Percentiles rank a stretch among this genome's conserved stretches.
Conservation (phyloP, 2,329 filamentous ascomycete genomes). For the Aspergillus flavus region DNA sequence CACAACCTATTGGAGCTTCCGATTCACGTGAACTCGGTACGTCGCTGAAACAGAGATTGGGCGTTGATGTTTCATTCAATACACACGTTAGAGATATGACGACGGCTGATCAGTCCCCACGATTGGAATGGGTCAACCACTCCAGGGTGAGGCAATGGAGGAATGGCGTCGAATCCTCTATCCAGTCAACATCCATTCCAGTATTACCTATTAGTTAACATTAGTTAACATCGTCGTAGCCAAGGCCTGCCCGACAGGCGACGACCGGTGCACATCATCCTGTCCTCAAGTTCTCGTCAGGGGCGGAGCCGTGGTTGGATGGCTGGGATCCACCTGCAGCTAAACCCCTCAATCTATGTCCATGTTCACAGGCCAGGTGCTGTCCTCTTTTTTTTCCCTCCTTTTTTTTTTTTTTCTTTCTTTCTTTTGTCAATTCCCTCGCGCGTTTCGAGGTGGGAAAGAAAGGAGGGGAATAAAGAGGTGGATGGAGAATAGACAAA, state of each 20-base stretch:
- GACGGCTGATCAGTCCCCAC: neutral
- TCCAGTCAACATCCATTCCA: neutral
- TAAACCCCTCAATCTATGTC: slow-evolving; percentile 22
- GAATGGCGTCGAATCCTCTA: neutral
- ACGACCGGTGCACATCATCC: slow-evolving; percentile 27
- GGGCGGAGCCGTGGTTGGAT: slow-evolving; percentile 24
- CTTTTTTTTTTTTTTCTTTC: neutral
- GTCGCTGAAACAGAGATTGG: neutral
- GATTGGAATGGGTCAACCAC: neutral
- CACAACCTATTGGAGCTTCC: neutral
- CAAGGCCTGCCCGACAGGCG: slow-evolving; percentile 5
- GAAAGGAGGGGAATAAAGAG: neutral
- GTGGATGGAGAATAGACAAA: neutral
- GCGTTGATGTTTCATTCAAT: neutral
- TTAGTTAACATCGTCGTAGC: slow-evolving; percentile 2
- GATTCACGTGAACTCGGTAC: neutral
- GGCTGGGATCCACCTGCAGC: slow-evolving; percentile 18
- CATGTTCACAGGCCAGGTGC: slow-evolving; percentile 2
- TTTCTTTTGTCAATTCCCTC: neutral
- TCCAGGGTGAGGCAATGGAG: slow-evolving; percentile 5
- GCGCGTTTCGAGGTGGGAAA: neutral
- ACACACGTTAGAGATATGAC: slow-evolving; percentile 1
- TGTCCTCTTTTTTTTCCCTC: slow-evolving; percentile 2
- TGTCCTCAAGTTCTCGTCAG: slow-evolving; percentile 18
- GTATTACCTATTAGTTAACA: slow-evolving; percentile 3